Base-by-base conservation (phyloP, 148 eudicot genomes). In the Rhododendron ovatum region DNA sequence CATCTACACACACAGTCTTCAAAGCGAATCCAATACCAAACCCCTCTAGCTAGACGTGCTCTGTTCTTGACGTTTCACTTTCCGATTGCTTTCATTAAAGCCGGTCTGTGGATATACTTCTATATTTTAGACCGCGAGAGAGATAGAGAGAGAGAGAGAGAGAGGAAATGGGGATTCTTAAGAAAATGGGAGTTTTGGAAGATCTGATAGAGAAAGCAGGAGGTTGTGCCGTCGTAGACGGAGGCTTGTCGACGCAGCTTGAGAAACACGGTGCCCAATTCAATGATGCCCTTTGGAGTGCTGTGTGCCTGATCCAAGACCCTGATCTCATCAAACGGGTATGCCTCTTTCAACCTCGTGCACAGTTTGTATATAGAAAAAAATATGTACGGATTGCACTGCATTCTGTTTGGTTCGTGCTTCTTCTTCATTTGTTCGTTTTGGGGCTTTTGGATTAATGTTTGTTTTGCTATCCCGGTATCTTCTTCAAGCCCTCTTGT, bases 251-350 rank as follows among this genome's bases (percentile, higher is more conserved):
- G 4, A 95, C 96, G 28, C 96, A 95, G 82, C 93, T 95, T 50
- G 98, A 95, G 85, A 84, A 73, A 17, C 95, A 94, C 84, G 96
- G 98, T 0, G 98, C 98, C 30, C 33, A 87, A 75, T 90, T 95
- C 78, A 91, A 92, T 47, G 96, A 95, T 79, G 88, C 95, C 84
- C 92, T 95, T 33, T 95, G 98, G 98, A 94, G 94, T 82, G 96
- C 98, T 7, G 88, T 92, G 35, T 95, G 94, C 83, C 91, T 95
- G 83, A 94, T 95, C 81, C 88, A 94, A 43, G 88, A 92, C 22
- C 95, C 98, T 53, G 59, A 91, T 85, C 96, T 95, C 87, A 88
- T 93, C 84, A 88, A 92, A 82, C 82, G 28, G 93, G 98, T 94
- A 86, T 55, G 41, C 71, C 28, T 55, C 84, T 9, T 9, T n/a